These are phyloP conservation scores for Cylindrotheca fusiformis DNA, from an alignment of 108 stramenopile species.

Conservation along the genomic window DNA sequence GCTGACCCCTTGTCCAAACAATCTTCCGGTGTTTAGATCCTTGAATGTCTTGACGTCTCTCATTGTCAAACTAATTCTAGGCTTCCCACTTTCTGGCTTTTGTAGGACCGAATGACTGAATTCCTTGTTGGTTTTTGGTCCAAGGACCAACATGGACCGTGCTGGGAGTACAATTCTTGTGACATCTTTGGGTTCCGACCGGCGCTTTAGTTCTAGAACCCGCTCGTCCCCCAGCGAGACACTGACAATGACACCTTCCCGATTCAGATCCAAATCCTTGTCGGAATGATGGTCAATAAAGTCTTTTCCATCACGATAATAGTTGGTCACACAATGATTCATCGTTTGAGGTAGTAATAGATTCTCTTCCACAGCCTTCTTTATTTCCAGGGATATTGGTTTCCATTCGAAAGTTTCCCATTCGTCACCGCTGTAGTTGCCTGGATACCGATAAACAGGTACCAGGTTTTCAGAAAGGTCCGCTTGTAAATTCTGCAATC, in stretches of 20 bases:
- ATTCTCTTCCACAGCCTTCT: conserved; percentile 55
- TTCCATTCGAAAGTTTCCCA: conserved; percentile 72
- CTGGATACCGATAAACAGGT: conserved; percentile 73
- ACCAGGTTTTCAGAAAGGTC: conserved; percentile 44
- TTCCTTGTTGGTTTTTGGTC: conserved; percentile 60
- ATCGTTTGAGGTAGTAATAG: conserved; percentile 61
- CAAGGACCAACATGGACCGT: conserved; percentile 73
- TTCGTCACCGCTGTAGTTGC: conserved; percentile 71
- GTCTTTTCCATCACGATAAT: conserved; percentile 69
- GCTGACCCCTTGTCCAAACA: conserved; percentile 68
- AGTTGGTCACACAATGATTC: conserved; percentile 79
- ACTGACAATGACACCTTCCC: conserved; percentile 64
- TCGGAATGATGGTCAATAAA: conserved; percentile 72
- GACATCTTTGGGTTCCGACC: conserved; percentile 54
- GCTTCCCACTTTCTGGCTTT: conserved; percentile 27
- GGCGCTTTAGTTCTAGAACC: conserved; percentile 57
- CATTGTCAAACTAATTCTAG: conserved; percentile 66
- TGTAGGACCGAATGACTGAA: conserved; percentile 72
- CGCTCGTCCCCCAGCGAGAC: conserved; percentile 64
- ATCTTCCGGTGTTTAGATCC: conserved; percentile 44
- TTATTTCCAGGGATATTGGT: conserved; percentile 47
- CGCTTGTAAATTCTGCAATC: conserved; percentile 77
- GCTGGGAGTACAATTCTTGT: conserved; percentile 54
- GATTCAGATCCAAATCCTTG: conserved; percentile 77
- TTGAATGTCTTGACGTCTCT: conserved; percentile 63